A percentile compares a stretch with the other conserved stretches of the same genome.
Evolutionary conservation across 768 basidiomycete genomes (phyloP).

Genomic region (Tulasnella sp.): DNA sequence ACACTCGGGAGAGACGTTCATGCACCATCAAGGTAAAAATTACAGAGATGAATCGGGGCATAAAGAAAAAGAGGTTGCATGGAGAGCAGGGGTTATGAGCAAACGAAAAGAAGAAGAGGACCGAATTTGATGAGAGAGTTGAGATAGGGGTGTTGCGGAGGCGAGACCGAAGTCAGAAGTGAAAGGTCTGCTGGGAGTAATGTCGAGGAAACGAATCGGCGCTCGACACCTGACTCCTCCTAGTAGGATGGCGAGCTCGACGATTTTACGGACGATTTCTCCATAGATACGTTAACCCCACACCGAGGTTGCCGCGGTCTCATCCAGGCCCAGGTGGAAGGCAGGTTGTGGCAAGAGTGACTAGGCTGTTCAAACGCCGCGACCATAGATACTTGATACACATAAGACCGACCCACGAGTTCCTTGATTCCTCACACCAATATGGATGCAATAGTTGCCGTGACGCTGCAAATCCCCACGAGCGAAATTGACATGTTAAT

Average conservation of each 20-base stretch:
- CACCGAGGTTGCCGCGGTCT: not conserved
- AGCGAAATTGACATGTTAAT: not conserved
- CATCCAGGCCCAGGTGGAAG: not conserved
- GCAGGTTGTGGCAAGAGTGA: too few species aligned
- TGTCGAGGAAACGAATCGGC: slow-evolving; percentile 20
- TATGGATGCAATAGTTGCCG: not conserved
- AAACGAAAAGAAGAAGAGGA: too few species aligned
- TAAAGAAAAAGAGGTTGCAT: too few species aligned
- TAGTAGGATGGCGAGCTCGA: not conserved
- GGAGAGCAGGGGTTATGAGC: too few species aligned
- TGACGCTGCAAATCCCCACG: not conserved
- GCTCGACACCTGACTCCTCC: too few species aligned
- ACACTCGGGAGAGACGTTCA: too few species aligned
- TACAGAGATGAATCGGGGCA: too few species aligned
- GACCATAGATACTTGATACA: not conserved
- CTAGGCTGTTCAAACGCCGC: slow-evolving; percentile 12
- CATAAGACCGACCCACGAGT: not conserved
- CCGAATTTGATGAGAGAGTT: too few species aligned
- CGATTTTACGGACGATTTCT: not conserved
- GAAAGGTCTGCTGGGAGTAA: too few species aligned
- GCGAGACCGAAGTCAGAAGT: too few species aligned
- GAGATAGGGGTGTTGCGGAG: too few species aligned
- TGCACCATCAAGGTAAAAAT: too few species aligned
- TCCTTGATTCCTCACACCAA: not conserved
- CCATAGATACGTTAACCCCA: not conserved